These are phyloP conservation scores for Sporisorium iseilematis-ciliati DNA, from an alignment of 1,284 basidiomycete species.

Conservation along the genomic window DNA sequence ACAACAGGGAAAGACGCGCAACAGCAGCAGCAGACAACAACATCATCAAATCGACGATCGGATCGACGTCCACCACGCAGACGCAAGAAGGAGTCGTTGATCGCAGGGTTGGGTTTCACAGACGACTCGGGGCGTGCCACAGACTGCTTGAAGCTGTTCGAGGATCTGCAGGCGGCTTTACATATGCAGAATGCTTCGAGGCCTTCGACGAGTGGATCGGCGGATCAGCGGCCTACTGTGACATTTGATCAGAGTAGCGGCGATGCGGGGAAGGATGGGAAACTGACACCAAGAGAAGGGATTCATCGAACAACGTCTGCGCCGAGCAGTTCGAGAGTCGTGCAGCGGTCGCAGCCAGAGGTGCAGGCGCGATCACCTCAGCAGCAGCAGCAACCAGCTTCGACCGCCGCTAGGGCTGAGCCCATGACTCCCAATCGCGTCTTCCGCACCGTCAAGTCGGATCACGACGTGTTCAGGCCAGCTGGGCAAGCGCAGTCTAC, in stretches of 20 bases:
- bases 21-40: conserved; percentile 1
- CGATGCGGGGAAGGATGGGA: not conserved
- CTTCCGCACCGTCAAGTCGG: conserved; percentile 39
- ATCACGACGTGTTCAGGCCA: conserved; percentile 39
- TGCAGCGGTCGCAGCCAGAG: conserved; percentile 2
- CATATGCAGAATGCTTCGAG: conserved; percentile 25
- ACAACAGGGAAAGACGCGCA: conserved; percentile 11
- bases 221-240: conserved; percentile 3
- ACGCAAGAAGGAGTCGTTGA: conserved; percentile 44
- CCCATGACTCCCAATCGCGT: conserved; percentile 11
- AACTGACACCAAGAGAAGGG: conserved; percentile 36
- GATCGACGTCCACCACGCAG: conserved; percentile 38
- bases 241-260: conserved; percentile 16
- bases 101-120: conserved; percentile 39
- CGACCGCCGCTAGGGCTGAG: not conserved
- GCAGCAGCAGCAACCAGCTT: conserved; percentile 4
- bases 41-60: conserved; percentile 14
- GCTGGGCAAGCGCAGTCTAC: not conserved
- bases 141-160: conserved; percentile 45
- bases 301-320: conserved; percentile 38
- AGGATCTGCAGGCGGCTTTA: conserved; percentile 46
- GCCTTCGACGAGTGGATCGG: conserved; percentile 12
- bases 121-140: conserved; percentile 21
- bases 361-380: conserved; percentile 5
- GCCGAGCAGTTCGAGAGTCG: conserved; percentile 16